Conservation (phyloP, 352 stramenopile species). For the Phytophthora boehmeriae region DNA sequence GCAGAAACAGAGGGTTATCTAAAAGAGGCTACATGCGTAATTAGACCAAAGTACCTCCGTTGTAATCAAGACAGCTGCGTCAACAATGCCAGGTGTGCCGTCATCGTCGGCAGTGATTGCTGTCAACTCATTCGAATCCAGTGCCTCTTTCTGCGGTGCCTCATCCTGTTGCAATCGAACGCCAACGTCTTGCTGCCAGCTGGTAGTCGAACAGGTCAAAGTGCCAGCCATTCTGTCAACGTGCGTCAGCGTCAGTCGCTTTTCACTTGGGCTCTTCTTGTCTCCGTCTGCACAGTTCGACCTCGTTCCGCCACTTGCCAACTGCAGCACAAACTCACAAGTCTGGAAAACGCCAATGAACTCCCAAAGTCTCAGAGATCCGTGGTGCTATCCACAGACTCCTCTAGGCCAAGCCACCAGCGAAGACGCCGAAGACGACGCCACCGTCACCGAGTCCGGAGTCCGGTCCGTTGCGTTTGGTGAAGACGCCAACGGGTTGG, state of each 20-base stretch:
- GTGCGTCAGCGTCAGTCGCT: conserved; percentile 27
- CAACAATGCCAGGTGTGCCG: too few relatives aligned
- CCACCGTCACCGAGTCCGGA: conserved; percentile 19
- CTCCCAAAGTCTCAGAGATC: conserved; percentile 14
- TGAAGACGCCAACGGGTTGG: conserved; percentile 27
- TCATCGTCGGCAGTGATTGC: too few relatives aligned
- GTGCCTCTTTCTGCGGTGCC: too few relatives aligned
- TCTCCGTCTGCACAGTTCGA: conserved; percentile 4
- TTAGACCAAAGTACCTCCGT: conserved; percentile 41
- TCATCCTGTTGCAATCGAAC: neutral
- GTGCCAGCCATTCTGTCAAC: conserved; percentile 16
- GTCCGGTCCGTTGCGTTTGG: conserved; percentile 23
- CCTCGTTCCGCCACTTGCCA: conserved; percentile 24
- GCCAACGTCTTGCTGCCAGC: conserved; percentile 5
- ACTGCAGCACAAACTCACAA: conserved; percentile 5
- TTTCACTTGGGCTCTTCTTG: conserved; percentile 19
- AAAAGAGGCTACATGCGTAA: too few relatives aligned
- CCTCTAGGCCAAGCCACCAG: conserved; percentile 20
- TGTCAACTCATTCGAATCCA: too few relatives aligned
- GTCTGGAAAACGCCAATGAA: conserved; percentile 21
- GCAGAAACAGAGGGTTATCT: conserved; percentile 35
- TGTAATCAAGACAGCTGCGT: conserved; percentile 24
- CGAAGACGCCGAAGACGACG: conserved; percentile 23
- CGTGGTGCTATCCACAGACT: conserved; percentile 10
- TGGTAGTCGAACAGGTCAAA: conserved; percentile 10